These are phyloP conservation scores for Tuber brumale DNA, from an alignment of 495 filamentous ascomycete species.

Conservation along the genomic window DNA sequence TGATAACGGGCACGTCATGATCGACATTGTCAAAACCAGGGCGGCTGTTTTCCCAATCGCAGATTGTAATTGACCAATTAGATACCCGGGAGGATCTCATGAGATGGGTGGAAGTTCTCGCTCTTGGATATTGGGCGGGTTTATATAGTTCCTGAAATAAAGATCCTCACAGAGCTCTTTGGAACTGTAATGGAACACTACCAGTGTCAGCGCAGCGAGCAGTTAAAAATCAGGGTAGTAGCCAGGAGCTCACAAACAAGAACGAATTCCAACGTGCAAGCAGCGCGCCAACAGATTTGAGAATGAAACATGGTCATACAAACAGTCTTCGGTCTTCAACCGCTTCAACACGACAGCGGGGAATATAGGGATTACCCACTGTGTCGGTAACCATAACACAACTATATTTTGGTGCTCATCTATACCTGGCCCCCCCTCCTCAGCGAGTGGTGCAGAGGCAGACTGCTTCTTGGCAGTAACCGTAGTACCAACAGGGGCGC, in stretches of 20 bases:
- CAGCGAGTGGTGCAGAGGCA: constrained; percentile 11
- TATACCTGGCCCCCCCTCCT: constrained; percentile 22
- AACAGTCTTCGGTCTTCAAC: constrained; percentile 85
- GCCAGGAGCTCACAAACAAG: background rate
- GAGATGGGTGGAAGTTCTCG: constrained; percentile 82
- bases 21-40: constrained; percentile 83
- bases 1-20: constrained; percentile 58
- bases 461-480: background rate
- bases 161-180: too few relatives aligned
- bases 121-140: constrained; percentile 96
- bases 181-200: constrained; percentile 34
- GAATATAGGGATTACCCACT: constrained; percentile 78
- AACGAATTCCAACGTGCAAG: background rate
- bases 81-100: constrained; percentile 72
- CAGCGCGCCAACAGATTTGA: background rate
- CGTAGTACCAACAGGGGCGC: constrained; percentile 7
- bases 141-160: constrained; percentile 70
- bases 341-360: constrained; percentile 72
- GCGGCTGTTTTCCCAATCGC: constrained; percentile 98
- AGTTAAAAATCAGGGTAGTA: constrained; percentile 26
- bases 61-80: constrained; percentile 96
- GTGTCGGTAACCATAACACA: constrained; percentile 82
- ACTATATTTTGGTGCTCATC: constrained; percentile 46
- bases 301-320: constrained; percentile 40
- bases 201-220: too few relatives aligned